Evolutionary conservation across 129 eudicot species (phyloP), one percentile per base, ranked within the genome.

Genomic region (Arctium lappa): DNA sequence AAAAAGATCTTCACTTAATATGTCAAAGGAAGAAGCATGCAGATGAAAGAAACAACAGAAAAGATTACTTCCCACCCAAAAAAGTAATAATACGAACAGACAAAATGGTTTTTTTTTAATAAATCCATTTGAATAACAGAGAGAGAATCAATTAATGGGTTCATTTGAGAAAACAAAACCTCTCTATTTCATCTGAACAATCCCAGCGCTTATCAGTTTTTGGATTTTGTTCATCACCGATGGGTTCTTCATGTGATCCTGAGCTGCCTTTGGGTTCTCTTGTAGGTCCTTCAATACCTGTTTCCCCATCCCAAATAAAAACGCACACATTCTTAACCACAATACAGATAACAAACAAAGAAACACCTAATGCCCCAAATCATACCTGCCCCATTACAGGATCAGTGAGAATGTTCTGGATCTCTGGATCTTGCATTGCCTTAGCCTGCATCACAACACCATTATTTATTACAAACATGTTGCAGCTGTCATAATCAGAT

Each of bases 341-440:
- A 8, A 50, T 8, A 2, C 73, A 76, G 18, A 2, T 10, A 4
- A 7, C 8, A 5, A 38, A 7, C 36, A 32, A 9, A 50, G 27
- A 1, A 13, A 62, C 30, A 18, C 70, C n/a, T 15, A 63, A 79
- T 32, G 33, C 38, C 37, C n/a, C 39, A 29, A 9, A 30, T 11
- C 31, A 18, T 87, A 95, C 99, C 90, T 95, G 99, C 74, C 95
- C 95, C 99, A 96, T 96, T 0, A 96, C 98, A 0, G 99, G 99
- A 56, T 96, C 99, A 0, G 97, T 90, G 33, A 96, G 89, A 65
- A 96, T 96, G 84, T 89, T 93, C 85, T 96, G 99, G 34, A 96
- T 86, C 86, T 96, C 99, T 0, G 99, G 99, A 32, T 96, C 99
- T 42, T 96, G 99, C 99, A 96, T 96, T 11, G 77, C 99, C 93